Evolutionary conservation across 2,329 filamentous ascomycete genomes (phyloP), one percentile per base, ranked within the genome.

Genomic region (Trichoderma aggressivum): DNA sequence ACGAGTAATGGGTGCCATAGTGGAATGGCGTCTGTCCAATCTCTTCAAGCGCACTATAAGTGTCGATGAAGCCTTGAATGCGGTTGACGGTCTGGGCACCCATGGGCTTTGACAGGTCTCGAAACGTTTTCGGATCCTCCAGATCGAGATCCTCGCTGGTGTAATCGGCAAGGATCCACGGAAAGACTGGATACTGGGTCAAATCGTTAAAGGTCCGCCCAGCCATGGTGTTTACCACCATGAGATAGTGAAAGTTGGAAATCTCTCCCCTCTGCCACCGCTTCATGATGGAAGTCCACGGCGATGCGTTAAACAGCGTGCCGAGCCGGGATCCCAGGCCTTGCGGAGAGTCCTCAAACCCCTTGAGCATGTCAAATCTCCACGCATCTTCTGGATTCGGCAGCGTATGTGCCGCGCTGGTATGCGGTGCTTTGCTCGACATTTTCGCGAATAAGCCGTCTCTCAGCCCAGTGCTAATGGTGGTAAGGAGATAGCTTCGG

Each of bases 1-100:
- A 98, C 1, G 96, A 98, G 80, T 99, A 99, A 79, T 99, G 97
- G 0, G 97, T 99, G 21, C 96, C 96, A 75, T 98, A 99, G 79
- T 99, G 96, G 79, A 98, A 99, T 0, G 96, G 92, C 0, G 92
- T 91, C 59, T 97, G 94, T 8, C 91, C 93, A 86, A 99, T 97
- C 79, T 98, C 96, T 1, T 91, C 91, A 79, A 99, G 91, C 18
- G 93, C 92, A 75, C 91, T 90, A 79, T 97, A 98, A 34, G 94
- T 89, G 76, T 97, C 92, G 65, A 89, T 87, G 77, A 96, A 97
- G 7, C 94, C 93, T 0, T 88, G 85, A 74, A 97, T 92, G 74
- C 95, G 88, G 70, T 89, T 86, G 0, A 87, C 83, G 2, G 91
- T 93, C 79, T 99, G 96, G 16, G 94, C 94, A 5, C 96, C 97